These are phyloP conservation scores for Sporothrix luriei DNA, from an alignment of 2,329 filamentous ascomycete species.

Conservation along the genomic window DNA sequence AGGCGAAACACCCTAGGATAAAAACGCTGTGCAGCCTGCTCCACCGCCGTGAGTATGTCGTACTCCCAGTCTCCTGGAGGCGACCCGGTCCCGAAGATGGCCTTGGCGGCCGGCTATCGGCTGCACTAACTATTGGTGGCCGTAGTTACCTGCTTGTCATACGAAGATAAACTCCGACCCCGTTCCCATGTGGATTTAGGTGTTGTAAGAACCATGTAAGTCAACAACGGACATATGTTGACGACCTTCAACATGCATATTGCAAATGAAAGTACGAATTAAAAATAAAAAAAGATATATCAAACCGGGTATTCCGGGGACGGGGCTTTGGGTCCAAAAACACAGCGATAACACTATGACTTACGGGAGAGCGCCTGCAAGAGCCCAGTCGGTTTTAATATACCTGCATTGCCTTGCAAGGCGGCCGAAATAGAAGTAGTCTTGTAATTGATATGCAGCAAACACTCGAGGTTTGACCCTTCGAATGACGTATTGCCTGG, in stretches of 20 bases:
- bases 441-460: too few relatives aligned
- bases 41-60: not conserved
- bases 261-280: not conserved
- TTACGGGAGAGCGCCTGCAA: too few relatives aligned
- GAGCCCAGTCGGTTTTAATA: too few relatives aligned
- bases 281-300: not conserved
- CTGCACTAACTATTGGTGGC: not conserved
- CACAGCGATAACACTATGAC: not conserved
- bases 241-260: not conserved
- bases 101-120: slow-evolving; percentile 7
- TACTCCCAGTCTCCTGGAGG: not conserved
- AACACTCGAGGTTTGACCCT: too few relatives aligned
- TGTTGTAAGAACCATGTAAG: not conserved
- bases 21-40: not conserved
- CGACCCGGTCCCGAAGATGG: slow-evolving; percentile 15
- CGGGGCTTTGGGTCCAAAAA: not conserved
- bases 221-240: not conserved
- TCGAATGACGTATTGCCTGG: too few relatives aligned
- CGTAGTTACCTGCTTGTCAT: not conserved
- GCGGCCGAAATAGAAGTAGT: too few relatives aligned
- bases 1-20: not conserved
- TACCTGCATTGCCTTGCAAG: too few relatives aligned
- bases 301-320: not conserved
- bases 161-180: slow-evolving; percentile 17
- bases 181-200: not conserved